Evolutionary conservation across 257 asterid species (phyloP), one percentile per base, ranked within the genome.

Genomic region (Rehmannia glutinosa): DNA sequence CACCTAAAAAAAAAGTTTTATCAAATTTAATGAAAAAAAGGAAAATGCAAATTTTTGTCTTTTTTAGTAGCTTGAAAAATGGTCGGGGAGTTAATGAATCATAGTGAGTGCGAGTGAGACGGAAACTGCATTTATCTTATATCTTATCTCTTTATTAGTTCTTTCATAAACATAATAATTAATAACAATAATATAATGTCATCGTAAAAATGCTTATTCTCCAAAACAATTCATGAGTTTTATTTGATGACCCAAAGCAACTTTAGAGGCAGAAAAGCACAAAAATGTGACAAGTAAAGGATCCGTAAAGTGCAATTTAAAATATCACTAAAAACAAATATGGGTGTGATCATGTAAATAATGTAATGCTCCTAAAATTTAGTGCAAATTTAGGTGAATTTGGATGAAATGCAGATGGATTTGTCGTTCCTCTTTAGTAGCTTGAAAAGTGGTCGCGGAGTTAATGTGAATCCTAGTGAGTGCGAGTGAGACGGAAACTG

Each of bases 381-480:
- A 70, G 78, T 28, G 72, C 24, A 75, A 64, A 76, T 68, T 35
- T 57, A 69, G 72, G 68, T 69, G 84, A 83, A 84, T 82, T 64
- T 13, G 33, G 36, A 30, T 28, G 69, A 80, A 80, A 75, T 75
- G 75, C 52, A 21, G 36, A 5, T 7, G 60, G 62, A 0, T 59
- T 76, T 80, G 78, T 73, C 74, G 21, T 66, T 45, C 12, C 3
- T n/a, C 3, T 41, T 8, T 10, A 36, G 11, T 59, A 54, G 72
- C 81, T 50, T 46, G 13, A 71, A 76, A 60, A 13, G 55, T 64
- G 68, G 81, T 1, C 27, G 69, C 72, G 78, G 59, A 68, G 36
- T 73, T 51, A 51, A 69, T 73, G 79, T 24, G 70, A 63, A 63
- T 47, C 68, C 71, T 27, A 50, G 61, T 64, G 75, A 63, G 73